Evolutionary conservation across 306 rosid genomes (phyloP).

Genomic region (Fagus sylvatica): DNA sequence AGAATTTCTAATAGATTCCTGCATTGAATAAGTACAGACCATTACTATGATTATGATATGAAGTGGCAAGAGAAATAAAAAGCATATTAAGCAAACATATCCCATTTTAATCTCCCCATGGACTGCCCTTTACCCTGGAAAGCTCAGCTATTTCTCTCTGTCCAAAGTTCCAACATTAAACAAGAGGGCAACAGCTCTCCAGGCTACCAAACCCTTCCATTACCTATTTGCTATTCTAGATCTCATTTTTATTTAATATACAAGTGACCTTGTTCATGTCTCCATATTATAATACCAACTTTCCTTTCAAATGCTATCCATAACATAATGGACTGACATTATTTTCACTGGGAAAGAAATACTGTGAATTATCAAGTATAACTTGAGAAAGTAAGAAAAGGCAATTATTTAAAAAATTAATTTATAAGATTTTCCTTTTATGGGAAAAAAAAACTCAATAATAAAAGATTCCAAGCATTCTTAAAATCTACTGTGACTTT

Average conservation of each 20-base stretch:
- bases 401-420: neutral
- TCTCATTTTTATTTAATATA: too few relatives aligned
- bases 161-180: neutral
- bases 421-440: neutral
- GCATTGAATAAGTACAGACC: slow-evolving; percentile 35
- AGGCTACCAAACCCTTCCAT: neutral
- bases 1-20: slow-evolving; percentile 96
- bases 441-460: neutral
- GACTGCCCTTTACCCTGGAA: neutral
- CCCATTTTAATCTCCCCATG: neutral
- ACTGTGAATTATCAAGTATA: too few relatives aligned
- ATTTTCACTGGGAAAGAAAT: neutral
- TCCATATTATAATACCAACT: neutral
- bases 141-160: neutral
- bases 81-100: slow-evolving; percentile 6
- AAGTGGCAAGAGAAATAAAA: slow-evolving; percentile 12
- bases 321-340: neutral
- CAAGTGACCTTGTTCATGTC: neutral
- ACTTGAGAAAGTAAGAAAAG: neutral
- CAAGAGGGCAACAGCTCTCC: neutral
- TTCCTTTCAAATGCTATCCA: neutral
- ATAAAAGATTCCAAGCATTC: neutral
- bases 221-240: neutral
- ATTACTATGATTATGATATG: neutral
- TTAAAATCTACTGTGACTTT: neutral